A percentile compares a stretch with the other conserved stretches of the same genome.
Conservation (phyloP, 2,329 filamentous ascomycete species). For the Aspergillus ustus region DNA sequence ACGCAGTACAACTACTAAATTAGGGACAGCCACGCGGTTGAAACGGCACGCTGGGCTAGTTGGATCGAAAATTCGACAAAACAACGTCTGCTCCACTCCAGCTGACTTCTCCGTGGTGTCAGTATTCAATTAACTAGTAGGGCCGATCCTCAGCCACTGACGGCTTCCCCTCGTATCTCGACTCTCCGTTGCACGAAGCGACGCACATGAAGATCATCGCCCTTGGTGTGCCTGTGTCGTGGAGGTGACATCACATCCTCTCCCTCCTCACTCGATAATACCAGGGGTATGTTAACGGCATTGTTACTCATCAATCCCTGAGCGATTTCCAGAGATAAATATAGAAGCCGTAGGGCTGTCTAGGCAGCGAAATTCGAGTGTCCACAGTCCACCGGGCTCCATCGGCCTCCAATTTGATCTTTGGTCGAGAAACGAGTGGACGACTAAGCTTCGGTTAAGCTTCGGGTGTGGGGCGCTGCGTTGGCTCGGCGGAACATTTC, state of each 20-base stretch:
- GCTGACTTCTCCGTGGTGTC: background rate
- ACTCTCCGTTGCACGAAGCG: background rate
- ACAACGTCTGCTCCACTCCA: background rate
- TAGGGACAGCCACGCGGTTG: background rate
- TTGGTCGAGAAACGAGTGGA: background rate
- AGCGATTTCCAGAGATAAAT: background rate
- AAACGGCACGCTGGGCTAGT: conserved; percentile 1
- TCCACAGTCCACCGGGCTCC: background rate
- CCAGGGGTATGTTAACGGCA: background rate
- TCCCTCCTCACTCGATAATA: background rate
- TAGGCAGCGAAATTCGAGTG: conserved; percentile 2
- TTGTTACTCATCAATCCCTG: background rate
- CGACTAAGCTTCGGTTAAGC: conserved; percentile 6
- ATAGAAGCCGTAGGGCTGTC: background rate
- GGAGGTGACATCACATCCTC: background rate
- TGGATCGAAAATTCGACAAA: background rate
- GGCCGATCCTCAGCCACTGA: background rate
- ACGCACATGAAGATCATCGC: background rate
- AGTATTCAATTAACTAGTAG: background rate
- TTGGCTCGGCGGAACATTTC: background rate
- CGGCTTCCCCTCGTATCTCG: background rate
- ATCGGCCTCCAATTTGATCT: background rate
- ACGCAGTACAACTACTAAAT: background rate
- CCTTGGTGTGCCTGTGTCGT: background rate
- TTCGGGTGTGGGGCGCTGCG: background rate